Conservation (phyloP, 208 protist genomes). For the Angomonas deanei region DNA sequence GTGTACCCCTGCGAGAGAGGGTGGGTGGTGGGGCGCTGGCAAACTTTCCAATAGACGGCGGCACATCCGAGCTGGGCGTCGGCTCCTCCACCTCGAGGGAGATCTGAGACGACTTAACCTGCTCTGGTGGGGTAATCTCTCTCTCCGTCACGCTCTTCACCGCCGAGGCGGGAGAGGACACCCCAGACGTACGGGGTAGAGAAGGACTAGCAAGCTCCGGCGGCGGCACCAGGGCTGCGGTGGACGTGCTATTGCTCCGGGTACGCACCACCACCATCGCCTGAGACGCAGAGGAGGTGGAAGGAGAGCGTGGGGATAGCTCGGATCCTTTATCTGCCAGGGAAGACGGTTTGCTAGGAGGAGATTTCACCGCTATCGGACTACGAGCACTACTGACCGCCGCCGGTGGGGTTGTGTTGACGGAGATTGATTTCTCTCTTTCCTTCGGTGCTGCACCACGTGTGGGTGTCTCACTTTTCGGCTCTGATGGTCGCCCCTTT, state of each 20-base stretch:
- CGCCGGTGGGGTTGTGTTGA: too few relatives aligned
- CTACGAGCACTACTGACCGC: too few relatives aligned
- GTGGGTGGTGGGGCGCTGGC: background rate
- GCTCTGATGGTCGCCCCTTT: too few relatives aligned
- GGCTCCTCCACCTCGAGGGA: background rate
- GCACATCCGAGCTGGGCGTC: background rate
- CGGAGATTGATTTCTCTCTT: too few relatives aligned
- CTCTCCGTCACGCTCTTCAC: too few relatives aligned
- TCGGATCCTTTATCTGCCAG: too few relatives aligned
- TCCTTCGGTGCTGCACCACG: too few relatives aligned
- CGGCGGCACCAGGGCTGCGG: background rate
- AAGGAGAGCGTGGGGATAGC: background rate
- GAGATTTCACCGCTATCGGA: too few relatives aligned
- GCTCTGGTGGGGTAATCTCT: background rate
- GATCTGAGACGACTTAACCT: background rate
- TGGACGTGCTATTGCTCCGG: background rate
- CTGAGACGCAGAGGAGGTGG: background rate
- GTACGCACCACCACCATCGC: background rate
- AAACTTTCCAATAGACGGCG: conserved; percentile 1
- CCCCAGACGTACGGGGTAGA: background rate
- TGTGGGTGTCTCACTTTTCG: too few relatives aligned
- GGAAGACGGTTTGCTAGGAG: background rate
- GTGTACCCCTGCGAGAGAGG: background rate
- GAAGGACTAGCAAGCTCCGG: background rate
- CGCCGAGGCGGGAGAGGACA: too few relatives aligned